Conservation (phyloP, 1,284 basidiomycete genomes). For the Meira miltonrushii region DNA sequence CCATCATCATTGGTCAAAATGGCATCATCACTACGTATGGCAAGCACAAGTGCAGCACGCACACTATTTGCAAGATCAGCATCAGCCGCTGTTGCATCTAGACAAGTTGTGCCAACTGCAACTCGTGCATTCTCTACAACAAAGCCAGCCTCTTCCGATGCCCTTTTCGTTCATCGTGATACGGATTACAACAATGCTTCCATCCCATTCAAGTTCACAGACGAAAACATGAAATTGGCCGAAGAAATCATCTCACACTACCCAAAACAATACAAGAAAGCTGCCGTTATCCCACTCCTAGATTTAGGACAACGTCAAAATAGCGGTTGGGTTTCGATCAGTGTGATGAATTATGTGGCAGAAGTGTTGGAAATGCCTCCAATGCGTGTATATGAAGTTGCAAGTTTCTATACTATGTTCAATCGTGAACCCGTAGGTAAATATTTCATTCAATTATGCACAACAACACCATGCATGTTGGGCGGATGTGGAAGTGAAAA, state of each 20-base stretch:
- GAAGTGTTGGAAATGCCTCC: conserved; percentile 82
- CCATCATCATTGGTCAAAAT: background rate
- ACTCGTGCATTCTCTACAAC: conserved; percentile 8
- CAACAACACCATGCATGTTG: conserved; percentile 96
- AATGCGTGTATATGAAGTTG: conserved; percentile 99
- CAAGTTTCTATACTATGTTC: conserved; percentile 98
- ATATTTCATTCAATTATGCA: conserved; percentile 96
- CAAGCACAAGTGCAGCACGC: background rate
- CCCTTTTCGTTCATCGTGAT: conserved; percentile 67
- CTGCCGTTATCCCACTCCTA: conserved; percentile 88
- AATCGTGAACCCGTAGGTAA: conserved; percentile 80
- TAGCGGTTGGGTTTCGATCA: conserved; percentile 97
- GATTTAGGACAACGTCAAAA: conserved; percentile 96
- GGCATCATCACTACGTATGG: background rate
- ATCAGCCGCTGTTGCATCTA: background rate
- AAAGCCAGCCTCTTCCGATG: conserved; percentile 25
- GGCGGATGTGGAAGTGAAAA: conserved; percentile 76
- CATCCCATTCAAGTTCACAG: conserved; percentile 84
- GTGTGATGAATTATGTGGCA: conserved; percentile 97
- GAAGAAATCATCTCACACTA: conserved; percentile 86
- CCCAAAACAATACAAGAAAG: conserved; percentile 93
- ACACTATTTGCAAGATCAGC: background rate
- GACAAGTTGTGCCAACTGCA: background rate
- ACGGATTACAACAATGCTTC: conserved; percentile 68
- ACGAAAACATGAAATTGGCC: conserved; percentile 76